Percentiles rank a stretch among this genome's conserved stretches.
Evolutionary conservation across 257 asterid genomes (phyloP).

Genomic region (Salvia splendens): DNA sequence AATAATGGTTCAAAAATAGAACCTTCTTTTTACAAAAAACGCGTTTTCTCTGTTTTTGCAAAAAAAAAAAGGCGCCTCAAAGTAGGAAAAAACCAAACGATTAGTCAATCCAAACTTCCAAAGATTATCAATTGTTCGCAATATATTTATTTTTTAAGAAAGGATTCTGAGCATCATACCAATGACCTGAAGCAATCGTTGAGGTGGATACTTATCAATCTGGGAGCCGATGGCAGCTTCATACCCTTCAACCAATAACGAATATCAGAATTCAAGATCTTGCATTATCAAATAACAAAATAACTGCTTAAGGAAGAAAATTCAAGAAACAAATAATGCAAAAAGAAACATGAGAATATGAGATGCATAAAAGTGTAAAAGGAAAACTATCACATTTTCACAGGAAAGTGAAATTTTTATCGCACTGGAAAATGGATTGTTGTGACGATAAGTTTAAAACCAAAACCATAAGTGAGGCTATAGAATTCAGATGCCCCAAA

Average conservation of each 20-base stretch:
- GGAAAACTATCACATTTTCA: slow-evolving; percentile 10
- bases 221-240: slow-evolving; percentile 69
- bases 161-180: slow-evolving; percentile 60
- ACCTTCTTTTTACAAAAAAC: too few species aligned
- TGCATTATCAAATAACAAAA: slow-evolving; percentile 7
- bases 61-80: too few species aligned
- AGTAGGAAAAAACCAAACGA: too few species aligned
- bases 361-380: slow-evolving; percentile 4
- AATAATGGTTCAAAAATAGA: too few species aligned
- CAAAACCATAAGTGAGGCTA: neutral
- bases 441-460: neutral
- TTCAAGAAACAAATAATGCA: slow-evolving; percentile 2
- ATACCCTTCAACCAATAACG: slow-evolving; percentile 51
- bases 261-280: slow-evolving; percentile 27
- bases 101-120: neutral
- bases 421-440: neutral
- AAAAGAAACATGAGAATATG: neutral
- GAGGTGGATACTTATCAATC: slow-evolving; percentile 72
- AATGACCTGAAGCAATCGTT: slow-evolving; percentile 81
- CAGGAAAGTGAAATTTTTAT: neutral
- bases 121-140: slow-evolving; percentile 1
- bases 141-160: slow-evolving; percentile 18
- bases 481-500: neutral
- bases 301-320: slow-evolving; percentile 8
- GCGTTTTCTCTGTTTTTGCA: too few species aligned